Evolutionary conservation across 305 asterid genomes (phyloP).

Genomic region (Fraxinus angustifolia): DNA sequence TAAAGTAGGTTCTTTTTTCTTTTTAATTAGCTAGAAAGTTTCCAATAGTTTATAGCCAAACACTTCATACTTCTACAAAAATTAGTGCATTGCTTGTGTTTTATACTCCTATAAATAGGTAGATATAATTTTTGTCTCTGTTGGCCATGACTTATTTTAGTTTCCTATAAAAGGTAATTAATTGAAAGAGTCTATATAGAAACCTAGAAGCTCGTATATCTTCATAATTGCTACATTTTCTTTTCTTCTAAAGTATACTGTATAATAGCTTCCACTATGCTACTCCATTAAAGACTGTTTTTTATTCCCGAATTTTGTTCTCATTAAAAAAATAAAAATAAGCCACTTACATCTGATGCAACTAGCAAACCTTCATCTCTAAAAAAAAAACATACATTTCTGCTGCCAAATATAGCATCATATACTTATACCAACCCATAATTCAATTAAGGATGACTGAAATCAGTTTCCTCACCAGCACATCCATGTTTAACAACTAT

Average conservation of each 20-base stretch:
- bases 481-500: background rate
- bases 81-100: background rate
- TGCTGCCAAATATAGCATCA: background rate
- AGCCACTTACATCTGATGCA: background rate
- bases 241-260: background rate
- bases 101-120: background rate
- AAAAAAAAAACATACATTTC: background rate
- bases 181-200: background rate
- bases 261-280: background rate
- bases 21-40: no score
- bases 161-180: background rate
- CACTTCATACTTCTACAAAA: background rate
- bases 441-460: no score
- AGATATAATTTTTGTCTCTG: no score
- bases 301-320: background rate
- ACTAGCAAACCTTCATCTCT: constrained; percentile 1
- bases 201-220: background rate
- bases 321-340: background rate
- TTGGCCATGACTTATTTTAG: background rate
- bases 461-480: no score
- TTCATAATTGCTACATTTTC: background rate
- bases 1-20: no score
- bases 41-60: background rate
- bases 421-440: background rate
- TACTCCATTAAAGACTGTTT: background rate